Evolutionary conservation across 345 rosid species (phyloP).

Genomic region (Viola odorata): DNA sequence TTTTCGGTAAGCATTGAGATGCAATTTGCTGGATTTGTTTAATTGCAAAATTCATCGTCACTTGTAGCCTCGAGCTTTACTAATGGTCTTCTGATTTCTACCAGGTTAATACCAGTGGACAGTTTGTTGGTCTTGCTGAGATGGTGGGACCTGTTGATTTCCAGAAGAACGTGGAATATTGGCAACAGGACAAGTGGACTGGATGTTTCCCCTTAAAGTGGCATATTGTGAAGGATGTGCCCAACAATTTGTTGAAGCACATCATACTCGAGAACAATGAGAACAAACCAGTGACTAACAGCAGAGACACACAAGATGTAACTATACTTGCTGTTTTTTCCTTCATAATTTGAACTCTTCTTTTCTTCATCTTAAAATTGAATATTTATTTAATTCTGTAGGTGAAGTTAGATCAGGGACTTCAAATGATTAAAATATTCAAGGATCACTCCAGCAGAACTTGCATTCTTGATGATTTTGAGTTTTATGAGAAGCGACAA

Average conservation of each 20-base stretch:
- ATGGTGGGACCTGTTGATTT: slow-evolving; percentile 90
- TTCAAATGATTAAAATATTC: slow-evolving; percentile 74
- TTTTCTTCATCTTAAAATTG: neutral
- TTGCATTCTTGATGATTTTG: slow-evolving; percentile 85
- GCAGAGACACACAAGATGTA: slow-evolving; percentile 97
- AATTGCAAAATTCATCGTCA: neutral
- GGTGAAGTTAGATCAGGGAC: slow-evolving; percentile 72
- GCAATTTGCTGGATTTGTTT: neutral
- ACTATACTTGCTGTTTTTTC: neutral
- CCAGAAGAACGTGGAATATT: slow-evolving; percentile 64
- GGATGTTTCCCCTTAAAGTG: slow-evolving; percentile 92
- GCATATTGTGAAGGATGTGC: slow-evolving; percentile 93
- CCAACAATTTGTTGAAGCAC: slow-evolving; percentile 80
- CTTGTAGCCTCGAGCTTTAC: neutral
- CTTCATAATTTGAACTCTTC: neutral
- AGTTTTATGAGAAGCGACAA: slow-evolving; percentile 72
- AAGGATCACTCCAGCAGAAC: slow-evolving; percentile 69
- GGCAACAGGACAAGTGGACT: slow-evolving; percentile 99
- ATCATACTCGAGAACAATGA: slow-evolving; percentile 92
- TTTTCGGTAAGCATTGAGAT: slow-evolving; percentile 64
- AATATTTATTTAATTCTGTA: slow-evolving; percentile 12
- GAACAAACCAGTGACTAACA: slow-evolving; percentile 91
- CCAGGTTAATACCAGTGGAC: slow-evolving; percentile 95
- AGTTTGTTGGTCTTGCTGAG: slow-evolving; percentile 91
- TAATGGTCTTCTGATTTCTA: neutral